Conservation (phyloP, 768 basidiomycete species). For the Astraeus odoratus region DNA sequence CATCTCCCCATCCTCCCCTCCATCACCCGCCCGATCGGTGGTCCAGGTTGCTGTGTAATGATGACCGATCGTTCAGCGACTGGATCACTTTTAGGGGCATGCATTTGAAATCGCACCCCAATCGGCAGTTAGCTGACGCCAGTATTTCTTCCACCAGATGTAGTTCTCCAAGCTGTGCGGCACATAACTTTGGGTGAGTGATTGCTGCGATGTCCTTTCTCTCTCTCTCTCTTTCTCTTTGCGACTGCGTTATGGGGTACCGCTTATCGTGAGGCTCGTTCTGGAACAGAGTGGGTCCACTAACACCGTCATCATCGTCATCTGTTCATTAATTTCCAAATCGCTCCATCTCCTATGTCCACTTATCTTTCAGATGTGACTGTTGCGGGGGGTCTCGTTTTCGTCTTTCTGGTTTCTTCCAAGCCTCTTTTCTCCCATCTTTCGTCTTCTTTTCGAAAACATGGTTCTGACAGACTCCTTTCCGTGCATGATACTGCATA, state of each 20-base stretch:
- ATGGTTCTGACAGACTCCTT: conserved; percentile 43
- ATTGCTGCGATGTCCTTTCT: conserved; percentile 7
- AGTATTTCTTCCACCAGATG: conserved; percentile 41
- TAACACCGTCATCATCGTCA: conserved; percentile 10
- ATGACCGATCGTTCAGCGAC: not conserved
- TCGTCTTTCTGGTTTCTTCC: conserved; percentile 1
- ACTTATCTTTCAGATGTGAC: conserved; percentile 1
- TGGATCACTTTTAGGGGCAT: conserved; percentile 7
- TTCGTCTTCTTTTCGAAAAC: conserved; percentile 8
- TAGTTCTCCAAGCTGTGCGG: conserved; percentile 58
- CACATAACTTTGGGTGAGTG: conserved; percentile 82
- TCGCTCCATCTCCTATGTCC: conserved; percentile 23
- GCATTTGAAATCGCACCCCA: conserved; percentile 16
- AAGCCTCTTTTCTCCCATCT: no score
- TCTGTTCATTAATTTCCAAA: conserved; percentile 19
- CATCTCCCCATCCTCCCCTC: not conserved
- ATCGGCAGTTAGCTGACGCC: conserved; percentile 10
- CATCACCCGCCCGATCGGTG: conserved; percentile 11
- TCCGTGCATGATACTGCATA: conserved; percentile 46
- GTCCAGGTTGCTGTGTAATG: no score
- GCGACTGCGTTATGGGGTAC: not conserved
- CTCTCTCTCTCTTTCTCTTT: not conserved
- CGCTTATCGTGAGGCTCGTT: not conserved
- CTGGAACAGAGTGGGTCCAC: not conserved
- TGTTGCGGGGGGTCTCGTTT: not conserved